Conservation (phyloP, 306 rosid species). For the Cicer judaicum region DNA sequence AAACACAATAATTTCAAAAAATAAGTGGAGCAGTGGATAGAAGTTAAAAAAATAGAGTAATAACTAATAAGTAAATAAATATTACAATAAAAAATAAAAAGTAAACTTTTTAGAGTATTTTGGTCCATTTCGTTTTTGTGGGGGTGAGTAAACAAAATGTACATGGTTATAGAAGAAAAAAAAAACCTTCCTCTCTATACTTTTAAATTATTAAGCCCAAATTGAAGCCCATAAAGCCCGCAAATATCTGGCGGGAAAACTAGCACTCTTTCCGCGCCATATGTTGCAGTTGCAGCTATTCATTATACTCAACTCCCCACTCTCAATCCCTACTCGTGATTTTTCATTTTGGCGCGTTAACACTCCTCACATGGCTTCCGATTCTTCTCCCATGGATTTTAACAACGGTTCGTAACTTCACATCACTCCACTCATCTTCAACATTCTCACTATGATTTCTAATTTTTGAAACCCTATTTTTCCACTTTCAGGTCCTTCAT, state of each 20-base stretch:
- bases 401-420: slow-evolving; percentile 55
- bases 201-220: slow-evolving; percentile 9
- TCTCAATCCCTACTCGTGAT: neutral
- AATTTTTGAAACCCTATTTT: slow-evolving; percentile 12
- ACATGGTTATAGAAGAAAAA: too few species aligned
- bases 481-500: slow-evolving; percentile 65
- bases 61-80: too few species aligned
- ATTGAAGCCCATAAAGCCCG: slow-evolving; percentile 38
- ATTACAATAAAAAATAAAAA: too few species aligned
- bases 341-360: neutral
- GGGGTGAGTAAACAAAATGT: too few species aligned
- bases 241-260: slow-evolving; percentile 60
- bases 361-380: slow-evolving; percentile 71
- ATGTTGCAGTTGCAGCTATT: slow-evolving; percentile 21
- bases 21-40: too few species aligned
- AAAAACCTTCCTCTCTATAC: too few species aligned
- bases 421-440: slow-evolving; percentile 15
- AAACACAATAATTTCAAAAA: too few species aligned
- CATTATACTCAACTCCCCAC: neutral
- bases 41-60: too few species aligned
- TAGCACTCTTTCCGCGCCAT: slow-evolving; percentile 53
- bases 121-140: too few species aligned
- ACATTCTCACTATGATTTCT: neutral
- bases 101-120: too few species aligned
- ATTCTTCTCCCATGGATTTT: slow-evolving; percentile 65